Evolutionary conservation across 2,329 filamentous ascomycete species (phyloP).

Genomic region (Monosporascus ibericus): DNA sequence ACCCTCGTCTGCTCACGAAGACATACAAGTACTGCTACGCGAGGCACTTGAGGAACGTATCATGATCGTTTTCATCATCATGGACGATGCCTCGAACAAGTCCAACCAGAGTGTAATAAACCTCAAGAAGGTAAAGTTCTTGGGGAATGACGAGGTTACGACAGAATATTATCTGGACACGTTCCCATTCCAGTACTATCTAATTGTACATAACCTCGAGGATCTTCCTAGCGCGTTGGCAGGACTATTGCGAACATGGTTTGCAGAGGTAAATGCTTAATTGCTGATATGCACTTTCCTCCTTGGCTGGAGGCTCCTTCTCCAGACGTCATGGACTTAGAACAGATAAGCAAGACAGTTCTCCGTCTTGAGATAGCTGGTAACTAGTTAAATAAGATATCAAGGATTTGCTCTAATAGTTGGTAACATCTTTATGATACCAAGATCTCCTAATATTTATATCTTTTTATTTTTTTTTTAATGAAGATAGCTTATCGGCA

Average conservation of each 20-base stretch:
- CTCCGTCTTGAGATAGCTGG: no score
- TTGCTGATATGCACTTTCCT: no score
- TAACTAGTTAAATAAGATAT: no score
- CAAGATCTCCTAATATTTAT: no score
- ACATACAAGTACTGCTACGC: slow-evolving; percentile 73
- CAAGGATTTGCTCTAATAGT: no score
- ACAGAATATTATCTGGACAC: slow-evolving; percentile 90
- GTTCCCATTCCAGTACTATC: slow-evolving; percentile 95
- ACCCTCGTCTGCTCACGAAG: slow-evolving; percentile 71
- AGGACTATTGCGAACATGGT: slow-evolving; percentile 90
- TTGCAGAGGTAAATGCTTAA: slow-evolving; percentile 58
- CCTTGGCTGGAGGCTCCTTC: no score
- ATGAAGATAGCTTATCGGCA: no score
- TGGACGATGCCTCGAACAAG: slow-evolving; percentile 57
- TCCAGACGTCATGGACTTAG: no score
- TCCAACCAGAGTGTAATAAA: slow-evolving; percentile 69
- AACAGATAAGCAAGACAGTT: no score
- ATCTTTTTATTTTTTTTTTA: no score
- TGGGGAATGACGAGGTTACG: slow-evolving; percentile 60
- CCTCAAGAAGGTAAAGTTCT: slow-evolving; percentile 78
- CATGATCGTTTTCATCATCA: slow-evolving; percentile 97
- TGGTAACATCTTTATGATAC: no score
- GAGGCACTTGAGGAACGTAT: slow-evolving; percentile 89
- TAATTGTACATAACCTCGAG: slow-evolving; percentile 86
- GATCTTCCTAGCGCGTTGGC: slow-evolving; percentile 87